phyloP scores from a whole-genome alignment of 2,329 filamentous ascomycete genomes.

The Penicillium sp. region DNA sequence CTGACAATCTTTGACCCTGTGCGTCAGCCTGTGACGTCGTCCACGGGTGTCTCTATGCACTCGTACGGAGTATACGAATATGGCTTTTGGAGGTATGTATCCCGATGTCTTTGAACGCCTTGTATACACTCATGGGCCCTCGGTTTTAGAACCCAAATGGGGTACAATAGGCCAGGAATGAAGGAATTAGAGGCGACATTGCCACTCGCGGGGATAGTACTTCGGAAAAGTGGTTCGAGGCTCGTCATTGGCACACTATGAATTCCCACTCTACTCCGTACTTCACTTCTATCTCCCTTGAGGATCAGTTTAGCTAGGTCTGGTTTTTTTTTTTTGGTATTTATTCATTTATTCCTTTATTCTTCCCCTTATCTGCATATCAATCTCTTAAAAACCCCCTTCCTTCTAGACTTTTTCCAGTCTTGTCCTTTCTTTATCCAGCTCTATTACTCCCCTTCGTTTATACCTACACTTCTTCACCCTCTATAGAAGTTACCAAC shows the following conservation, averaged over 20 bases:
- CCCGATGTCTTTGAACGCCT: background rate
- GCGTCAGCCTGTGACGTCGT: conserved; percentile 30
- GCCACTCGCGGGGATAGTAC: conserved; percentile 19
- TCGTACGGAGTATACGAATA: background rate
- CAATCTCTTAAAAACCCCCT: conserved; percentile 10
- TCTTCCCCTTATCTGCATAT: conserved; percentile 21
- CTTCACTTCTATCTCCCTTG: conserved; percentile 15
- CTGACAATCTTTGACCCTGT: conserved; percentile 27
- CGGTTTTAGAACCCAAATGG: background rate
- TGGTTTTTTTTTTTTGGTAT: conserved; percentile 6
- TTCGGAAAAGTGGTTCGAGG: conserved; percentile 8
- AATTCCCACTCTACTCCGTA: conserved; percentile 24
- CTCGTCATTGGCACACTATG: conserved; percentile 19
- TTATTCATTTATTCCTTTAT: conserved; percentile 8
- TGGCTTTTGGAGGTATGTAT: background rate
- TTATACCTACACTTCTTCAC: conserved; percentile 2
- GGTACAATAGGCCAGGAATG: background rate
- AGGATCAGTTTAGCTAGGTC: conserved; percentile 5
- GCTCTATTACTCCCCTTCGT: conserved; percentile 7
- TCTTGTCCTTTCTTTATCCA: conserved; percentile 22
- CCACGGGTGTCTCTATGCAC: background rate
- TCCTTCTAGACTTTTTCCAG: conserved; percentile 26
- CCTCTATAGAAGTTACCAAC: background rate
- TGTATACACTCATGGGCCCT: background rate
- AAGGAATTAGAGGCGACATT: conserved; percentile 11